Evolutionary conservation across 2,329 filamentous ascomycete genomes (phyloP).

Genomic region (Calonectria pteridis): DNA sequence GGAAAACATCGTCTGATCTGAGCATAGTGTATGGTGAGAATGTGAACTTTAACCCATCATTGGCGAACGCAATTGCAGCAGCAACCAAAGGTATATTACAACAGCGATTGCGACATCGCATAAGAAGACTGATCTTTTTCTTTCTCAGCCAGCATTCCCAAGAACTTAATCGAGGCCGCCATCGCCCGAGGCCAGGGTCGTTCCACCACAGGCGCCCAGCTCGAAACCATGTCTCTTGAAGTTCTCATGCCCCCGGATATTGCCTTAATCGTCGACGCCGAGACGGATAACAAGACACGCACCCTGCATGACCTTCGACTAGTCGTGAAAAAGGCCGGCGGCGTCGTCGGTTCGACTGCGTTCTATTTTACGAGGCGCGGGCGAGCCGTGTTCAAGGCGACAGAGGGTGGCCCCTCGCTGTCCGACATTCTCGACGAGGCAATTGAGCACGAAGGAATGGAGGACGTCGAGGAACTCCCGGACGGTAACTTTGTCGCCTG

Average conservation of each 20-base stretch:
- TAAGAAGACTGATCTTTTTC: constrained; percentile 5
- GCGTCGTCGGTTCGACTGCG: constrained; percentile 77
- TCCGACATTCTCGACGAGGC: constrained; percentile 84
- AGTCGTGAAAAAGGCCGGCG: constrained; percentile 79
- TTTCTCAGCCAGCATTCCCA: constrained; percentile 79
- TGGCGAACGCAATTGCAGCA: constrained; percentile 77
- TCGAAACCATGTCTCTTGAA: constrained; percentile 86
- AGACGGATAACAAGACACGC: constrained; percentile 84
- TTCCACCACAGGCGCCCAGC: constrained; percentile 77
- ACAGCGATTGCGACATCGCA: neutral
- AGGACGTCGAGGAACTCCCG: constrained; percentile 76
- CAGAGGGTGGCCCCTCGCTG: constrained; percentile 65
- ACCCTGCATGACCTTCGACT: constrained; percentile 79
- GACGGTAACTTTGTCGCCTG: constrained; percentile 77
- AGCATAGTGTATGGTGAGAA: constrained; percentile 79
- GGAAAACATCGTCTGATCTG: constrained; percentile 28
- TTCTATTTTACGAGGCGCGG: constrained; percentile 91
- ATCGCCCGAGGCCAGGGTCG: constrained; percentile 90
- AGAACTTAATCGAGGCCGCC: constrained; percentile 84
- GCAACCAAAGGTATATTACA: constrained; percentile 78
- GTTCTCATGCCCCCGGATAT: constrained; percentile 82
- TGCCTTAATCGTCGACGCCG: constrained; percentile 85
- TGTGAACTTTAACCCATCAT: constrained; percentile 78
- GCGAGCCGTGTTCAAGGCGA: constrained; percentile 74
- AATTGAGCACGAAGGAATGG: constrained; percentile 82